Conservation (phyloP, 129 eudicot species). For the Sambucus nigra region DNA sequence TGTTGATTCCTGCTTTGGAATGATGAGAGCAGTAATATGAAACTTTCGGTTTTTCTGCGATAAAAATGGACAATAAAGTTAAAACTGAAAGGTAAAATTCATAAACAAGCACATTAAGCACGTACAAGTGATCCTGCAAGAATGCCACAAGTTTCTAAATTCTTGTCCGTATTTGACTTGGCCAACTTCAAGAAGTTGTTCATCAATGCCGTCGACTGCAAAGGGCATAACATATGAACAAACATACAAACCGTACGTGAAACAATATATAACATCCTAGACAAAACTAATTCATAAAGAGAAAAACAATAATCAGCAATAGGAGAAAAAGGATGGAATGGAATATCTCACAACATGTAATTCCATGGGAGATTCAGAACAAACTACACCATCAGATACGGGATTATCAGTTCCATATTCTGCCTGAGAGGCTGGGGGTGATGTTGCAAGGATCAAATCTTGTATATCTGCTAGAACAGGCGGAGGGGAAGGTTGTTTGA, state of each 20-base stretch:
- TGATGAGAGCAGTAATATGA: slow-evolving; percentile 78
- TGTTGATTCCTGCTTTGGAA: slow-evolving; percentile 97
- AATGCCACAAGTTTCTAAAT: slow-evolving; percentile 92
- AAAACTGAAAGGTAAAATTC: slow-evolving; percentile 1
- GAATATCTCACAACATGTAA: slow-evolving; percentile 66
- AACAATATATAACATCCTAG: not conserved
- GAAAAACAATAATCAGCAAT: slow-evolving; percentile 11
- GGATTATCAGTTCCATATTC: slow-evolving; percentile 32
- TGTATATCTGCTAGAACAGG: slow-evolving; percentile 90
- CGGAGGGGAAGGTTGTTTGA: slow-evolving; percentile 91
- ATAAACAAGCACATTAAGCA: slow-evolving; percentile 2
- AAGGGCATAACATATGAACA: not conserved
- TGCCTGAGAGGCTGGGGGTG: slow-evolving; percentile 26
- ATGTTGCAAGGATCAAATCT: slow-evolving; percentile 49
- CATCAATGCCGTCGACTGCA: slow-evolving; percentile 85
- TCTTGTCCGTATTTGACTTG: slow-evolving; percentile 69
- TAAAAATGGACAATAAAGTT: slow-evolving; percentile 12
- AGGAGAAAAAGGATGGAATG: slow-evolving; percentile 3
- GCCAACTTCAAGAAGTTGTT: slow-evolving; percentile 88
- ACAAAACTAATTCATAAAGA: slow-evolving; percentile 6
- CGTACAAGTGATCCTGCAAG: slow-evolving; percentile 97
- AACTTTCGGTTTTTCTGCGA: slow-evolving; percentile 86
- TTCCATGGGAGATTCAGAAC: slow-evolving; percentile 75
- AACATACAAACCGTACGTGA: not conserved
- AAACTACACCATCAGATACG: slow-evolving; percentile 36